phyloP scores from a whole-genome alignment of 768 basidiomycete genomes.

The Termitomyces sp. region DNA sequence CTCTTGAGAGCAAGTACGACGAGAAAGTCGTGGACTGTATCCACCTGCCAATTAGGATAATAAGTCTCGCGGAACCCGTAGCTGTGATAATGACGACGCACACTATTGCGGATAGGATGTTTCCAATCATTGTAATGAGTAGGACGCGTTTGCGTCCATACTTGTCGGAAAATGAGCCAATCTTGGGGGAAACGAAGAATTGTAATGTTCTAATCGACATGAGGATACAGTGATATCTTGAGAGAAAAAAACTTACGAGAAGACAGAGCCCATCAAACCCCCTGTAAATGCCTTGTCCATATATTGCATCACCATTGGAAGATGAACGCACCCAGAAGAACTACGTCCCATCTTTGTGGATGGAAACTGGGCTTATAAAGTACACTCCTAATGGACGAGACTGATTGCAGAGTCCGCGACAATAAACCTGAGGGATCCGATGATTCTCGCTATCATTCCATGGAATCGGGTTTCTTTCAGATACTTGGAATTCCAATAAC shows the following conservation, averaged over 20 bases:
- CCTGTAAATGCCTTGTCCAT: slow-evolving; percentile 30
- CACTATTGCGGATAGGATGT: slow-evolving; percentile 85
- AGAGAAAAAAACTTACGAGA: slow-evolving; percentile 57
- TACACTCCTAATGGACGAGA: slow-evolving; percentile 59
- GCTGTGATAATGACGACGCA: slow-evolving; percentile 31
- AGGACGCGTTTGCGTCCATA: slow-evolving; percentile 86
- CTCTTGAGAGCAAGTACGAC: slow-evolving; percentile 81
- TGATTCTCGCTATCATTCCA: slow-evolving; percentile 54
- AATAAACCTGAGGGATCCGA: slow-evolving; percentile 68
- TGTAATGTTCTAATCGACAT: slow-evolving; percentile 61
- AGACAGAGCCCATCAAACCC: slow-evolving; percentile 90
- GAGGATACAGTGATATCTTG: slow-evolving; percentile 19
- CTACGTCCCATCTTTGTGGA: slow-evolving; percentile 86
- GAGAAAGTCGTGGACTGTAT: slow-evolving; percentile 86
- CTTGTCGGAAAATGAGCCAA: slow-evolving; percentile 81
- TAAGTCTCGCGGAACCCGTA: neutral
- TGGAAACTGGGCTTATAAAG: slow-evolving; percentile 56
- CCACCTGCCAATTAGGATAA: slow-evolving; percentile 49
- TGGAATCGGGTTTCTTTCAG: slow-evolving; percentile 3
- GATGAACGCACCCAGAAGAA: slow-evolving; percentile 65
- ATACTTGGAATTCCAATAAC: neutral
- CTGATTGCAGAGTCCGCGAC: slow-evolving; percentile 59
- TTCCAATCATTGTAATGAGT: slow-evolving; percentile 86
- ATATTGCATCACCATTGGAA: neutral
- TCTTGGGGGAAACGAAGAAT: slow-evolving; percentile 76